Evolutionary conservation across 495 filamentous ascomycete genomes (phyloP), one percentile per base, ranked within the genome.

Genomic region (Aspergillus coremiiformis): DNA sequence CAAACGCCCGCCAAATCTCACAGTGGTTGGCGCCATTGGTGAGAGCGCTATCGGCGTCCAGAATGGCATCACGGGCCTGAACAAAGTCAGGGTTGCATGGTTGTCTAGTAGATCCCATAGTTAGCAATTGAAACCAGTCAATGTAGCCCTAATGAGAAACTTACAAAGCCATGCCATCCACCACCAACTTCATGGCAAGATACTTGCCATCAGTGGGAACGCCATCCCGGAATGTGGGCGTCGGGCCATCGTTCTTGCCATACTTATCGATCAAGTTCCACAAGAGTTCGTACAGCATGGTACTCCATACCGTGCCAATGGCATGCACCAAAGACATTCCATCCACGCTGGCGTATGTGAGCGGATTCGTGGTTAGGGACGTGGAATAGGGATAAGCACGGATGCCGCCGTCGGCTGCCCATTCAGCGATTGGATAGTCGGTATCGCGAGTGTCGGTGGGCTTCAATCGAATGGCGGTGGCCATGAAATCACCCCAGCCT

Each of bases 401-500:
- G 62, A 80, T 76, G 12, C 77, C 77, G 0, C 11, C 56, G 58
- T 69, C 66, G 54, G 58, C 57, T 1, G 72, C 70, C 77, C 54
- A 77, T 72, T 44, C 66, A 66, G 45, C 73, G 73, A 56, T 51
- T 32, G 61, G 53, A 58, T 76, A 79, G 57, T 72, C 57, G 1
- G 64, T 78, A 10, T 56, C 37, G 24, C 74, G 74, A 0, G 69
- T 78, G 51, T 78, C 76, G 20, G 15, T 26, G 14, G 69, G 23
- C 67, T 77, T 73, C 50, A 78, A 61, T 41, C 75, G 70, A 57
- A 78, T 73, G 17, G 75, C 74, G 0, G 71, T 75, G 6, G 71
- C 73, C 60, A 71, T 72, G 65, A 76, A 78, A 57, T 80, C 77
- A 22, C 72, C 65, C 78, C 78, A 79, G 37, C 78, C 78, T 51